Evolutionary conservation across 768 basidiomycete species (phyloP).

Genomic region (Amanita pseudoporphyria): DNA sequence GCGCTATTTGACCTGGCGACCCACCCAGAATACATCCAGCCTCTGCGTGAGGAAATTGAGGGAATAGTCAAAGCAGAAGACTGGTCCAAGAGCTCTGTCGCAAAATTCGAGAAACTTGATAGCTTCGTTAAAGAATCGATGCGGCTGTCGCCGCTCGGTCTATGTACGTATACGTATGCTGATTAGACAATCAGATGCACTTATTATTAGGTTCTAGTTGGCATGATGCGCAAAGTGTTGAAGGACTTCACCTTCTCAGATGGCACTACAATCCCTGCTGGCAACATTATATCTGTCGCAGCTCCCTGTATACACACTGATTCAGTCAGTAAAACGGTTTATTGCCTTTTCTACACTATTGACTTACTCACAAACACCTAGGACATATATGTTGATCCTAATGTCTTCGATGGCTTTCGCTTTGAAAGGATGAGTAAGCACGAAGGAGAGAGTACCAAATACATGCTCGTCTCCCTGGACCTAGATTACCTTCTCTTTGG

Average conservation of each 20-base stretch:
- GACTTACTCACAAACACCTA: neutral
- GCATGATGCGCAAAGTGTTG: constrained; percentile 22
- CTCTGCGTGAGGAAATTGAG: constrained; percentile 36
- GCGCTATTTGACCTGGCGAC: constrained; percentile 29
- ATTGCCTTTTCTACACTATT: neutral
- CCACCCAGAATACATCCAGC: constrained; percentile 20
- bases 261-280: constrained; percentile 18
- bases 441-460: constrained; percentile 17
- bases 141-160: constrained; percentile 16
- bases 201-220: constrained; percentile 8
- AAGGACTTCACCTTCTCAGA: constrained; percentile 28
- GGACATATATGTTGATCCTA: constrained; percentile 24
- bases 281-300: constrained; percentile 12
- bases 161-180: constrained; percentile 12
- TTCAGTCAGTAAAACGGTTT: constrained; percentile 1
- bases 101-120: constrained; percentile 33
- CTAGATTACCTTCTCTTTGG: constrained; percentile 25
- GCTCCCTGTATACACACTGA: constrained; percentile 8
- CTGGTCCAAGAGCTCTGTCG: constrained; percentile 25
- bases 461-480: constrained; percentile 21
- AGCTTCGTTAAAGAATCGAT: constrained; percentile 35
- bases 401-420: constrained; percentile 31
- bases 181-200: neutral
- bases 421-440: constrained; percentile 23
- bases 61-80: constrained; percentile 24